Percentiles rank a stretch among this genome's conserved stretches.
phyloP scores from a whole-genome alignment of 306 rosid genomes.

The Lathyrus aphaca region DNA sequence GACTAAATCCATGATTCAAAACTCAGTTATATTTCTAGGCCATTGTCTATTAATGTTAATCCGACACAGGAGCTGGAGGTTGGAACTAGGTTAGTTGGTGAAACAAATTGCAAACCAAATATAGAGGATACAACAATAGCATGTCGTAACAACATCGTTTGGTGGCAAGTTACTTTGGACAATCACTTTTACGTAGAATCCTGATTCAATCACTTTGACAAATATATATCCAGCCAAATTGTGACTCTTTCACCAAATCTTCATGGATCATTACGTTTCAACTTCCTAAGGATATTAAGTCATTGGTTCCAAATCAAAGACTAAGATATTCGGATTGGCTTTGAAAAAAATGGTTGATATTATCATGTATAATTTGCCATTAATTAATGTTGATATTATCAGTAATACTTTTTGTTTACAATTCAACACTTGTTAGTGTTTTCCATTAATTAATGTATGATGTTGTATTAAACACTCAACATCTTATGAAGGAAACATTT shows the following conservation, averaged over 20 bases:
- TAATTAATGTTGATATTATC: neutral
- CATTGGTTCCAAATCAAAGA: conserved; percentile 30
- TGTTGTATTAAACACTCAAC: neutral
- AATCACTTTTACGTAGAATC: conserved; percentile 41
- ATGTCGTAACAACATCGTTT: conserved; percentile 37
- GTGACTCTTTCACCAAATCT: conserved; percentile 37
- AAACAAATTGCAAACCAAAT: conserved; percentile 23
- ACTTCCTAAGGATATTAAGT: conserved; percentile 31
- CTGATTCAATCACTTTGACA: conserved; percentile 20
- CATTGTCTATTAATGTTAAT: conserved; percentile 1
- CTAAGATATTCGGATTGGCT: neutral
- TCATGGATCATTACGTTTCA: conserved; percentile 34
- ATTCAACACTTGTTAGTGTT: neutral
- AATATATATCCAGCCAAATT: conserved; percentile 27
- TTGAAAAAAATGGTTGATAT: neutral
- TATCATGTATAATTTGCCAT: no score
- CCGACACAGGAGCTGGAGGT: neutral
- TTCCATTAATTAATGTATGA: neutral
- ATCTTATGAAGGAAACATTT: neutral
- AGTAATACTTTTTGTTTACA: neutral
- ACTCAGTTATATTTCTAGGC: conserved; percentile 8
- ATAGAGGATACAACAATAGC: conserved; percentile 11
- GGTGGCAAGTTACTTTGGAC: conserved; percentile 48
- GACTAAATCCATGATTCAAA: neutral
- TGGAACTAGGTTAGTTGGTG: conserved; percentile 42